Conservation (phyloP, 139 green algal genomes). For the Tetradesmus lagerheimii region DNA sequence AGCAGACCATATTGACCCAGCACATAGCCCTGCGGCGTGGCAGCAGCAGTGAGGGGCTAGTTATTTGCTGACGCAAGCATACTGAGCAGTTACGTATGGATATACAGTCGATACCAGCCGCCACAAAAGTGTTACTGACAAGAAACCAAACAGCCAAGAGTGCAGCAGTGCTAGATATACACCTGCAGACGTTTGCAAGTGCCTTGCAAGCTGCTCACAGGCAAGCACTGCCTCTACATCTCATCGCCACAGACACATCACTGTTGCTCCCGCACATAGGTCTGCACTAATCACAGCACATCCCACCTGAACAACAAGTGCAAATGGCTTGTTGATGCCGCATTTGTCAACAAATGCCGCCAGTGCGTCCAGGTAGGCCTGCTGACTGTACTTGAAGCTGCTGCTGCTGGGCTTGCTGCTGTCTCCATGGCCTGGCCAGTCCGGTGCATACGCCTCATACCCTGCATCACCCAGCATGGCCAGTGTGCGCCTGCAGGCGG, state of each 20-base stretch:
- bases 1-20: constrained; percentile 80
- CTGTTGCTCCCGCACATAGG: background rate
- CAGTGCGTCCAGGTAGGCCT: constrained; percentile 62
- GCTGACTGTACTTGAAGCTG: constrained; percentile 66
- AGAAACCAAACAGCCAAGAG: too few species aligned
- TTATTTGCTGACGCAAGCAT: too few species aligned
- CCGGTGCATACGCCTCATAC: constrained; percentile 68
- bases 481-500: constrained; percentile 62
- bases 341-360: constrained; percentile 61
- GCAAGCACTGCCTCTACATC: background rate
- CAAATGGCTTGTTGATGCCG: constrained; percentile 66
- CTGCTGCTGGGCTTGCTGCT: constrained; percentile 65
- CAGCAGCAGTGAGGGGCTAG: too few species aligned
- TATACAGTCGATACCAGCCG: too few species aligned
- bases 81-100: too few species aligned
- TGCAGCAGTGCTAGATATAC: too few species aligned
- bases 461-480: constrained; percentile 71
- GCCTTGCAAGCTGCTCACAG: too few species aligned
- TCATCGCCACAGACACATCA: background rate
- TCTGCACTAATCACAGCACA: background rate
- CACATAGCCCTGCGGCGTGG: constrained; percentile 71
- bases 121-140: too few species aligned
- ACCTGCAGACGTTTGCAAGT: too few species aligned
- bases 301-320: constrained; percentile 61
- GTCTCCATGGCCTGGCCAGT: constrained; percentile 83